Evolutionary conservation across 306 rosid species (phyloP), one percentile per base, ranked within the genome.

Genomic region (Vachellia pachyceras): DNA sequence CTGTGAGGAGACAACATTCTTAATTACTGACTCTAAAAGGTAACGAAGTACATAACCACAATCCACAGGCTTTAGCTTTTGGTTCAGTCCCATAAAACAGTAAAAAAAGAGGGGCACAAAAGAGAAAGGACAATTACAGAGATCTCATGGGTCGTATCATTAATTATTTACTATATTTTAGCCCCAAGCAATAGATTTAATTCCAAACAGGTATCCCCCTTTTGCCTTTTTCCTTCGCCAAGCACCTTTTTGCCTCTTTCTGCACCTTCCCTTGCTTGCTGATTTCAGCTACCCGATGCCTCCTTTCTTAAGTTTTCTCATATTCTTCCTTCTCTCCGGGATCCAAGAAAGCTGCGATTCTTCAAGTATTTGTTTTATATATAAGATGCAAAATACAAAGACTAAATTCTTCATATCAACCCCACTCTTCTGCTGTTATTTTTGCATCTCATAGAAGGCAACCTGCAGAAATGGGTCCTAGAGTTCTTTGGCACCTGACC

Each of bases 251-350:
- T 10, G 54, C 76, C 72, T 69, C 80, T 83, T 80, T 78, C 77
- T 83, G 88, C 80, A 87, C 94, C 94, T 83, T 89, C 91, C 84
- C 93, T 95, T 93, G 99, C 99, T 95, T 95, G 97, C 63, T 78
- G 80, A 87, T 71, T 89, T 90, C 85, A 86, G 85, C 95, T 70
- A 87, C 83, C 86, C 82, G 84, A 79, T 93, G 83, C 90, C 98
- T 93, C 93, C 87, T 90, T 87, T 89, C 98, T 91, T 94, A 95
- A 95, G 99, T 95, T 92, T 95, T 89, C 97, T 89, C 60, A 84
- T 93, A 93, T 95, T 91, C 98, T 90, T 84, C 42, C 90, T 90
- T 89, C 91, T 85, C 86, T 86, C 89, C 86, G 81, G 82, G 90
- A 92, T 88, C 89, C 92, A 93, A 93, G 94, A 93, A 93, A 88